phyloP scores from a whole-genome alignment of 306 rosid species.

The Fragaria vesca region DNA sequence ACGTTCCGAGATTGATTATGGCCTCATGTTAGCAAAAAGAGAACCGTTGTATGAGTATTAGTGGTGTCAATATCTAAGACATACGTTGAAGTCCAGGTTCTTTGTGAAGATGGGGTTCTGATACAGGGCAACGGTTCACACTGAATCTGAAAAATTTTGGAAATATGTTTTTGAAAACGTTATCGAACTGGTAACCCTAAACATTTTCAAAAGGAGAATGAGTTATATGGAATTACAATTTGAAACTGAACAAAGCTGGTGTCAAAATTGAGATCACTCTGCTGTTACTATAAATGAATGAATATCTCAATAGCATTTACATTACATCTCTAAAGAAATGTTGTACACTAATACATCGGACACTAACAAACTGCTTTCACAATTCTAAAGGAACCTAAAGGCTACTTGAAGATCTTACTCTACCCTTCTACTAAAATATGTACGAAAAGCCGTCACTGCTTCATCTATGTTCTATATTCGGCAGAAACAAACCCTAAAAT shows the following conservation, averaged over 20 bases:
- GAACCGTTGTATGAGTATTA: no score
- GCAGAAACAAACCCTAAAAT: conserved; percentile 8
- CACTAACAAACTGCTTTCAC: background rate
- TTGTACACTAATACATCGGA: background rate
- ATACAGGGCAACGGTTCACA: no score
- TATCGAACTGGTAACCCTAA: no score
- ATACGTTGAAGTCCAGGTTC: no score
- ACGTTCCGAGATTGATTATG: no score
- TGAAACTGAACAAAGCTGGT: background rate
- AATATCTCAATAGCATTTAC: background rate
- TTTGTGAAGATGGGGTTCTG: no score
- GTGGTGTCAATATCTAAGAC: no score
- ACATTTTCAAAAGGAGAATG: background rate
- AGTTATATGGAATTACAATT: background rate
- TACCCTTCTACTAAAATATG: conserved; percentile 7
- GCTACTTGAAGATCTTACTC: background rate
- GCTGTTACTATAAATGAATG: conserved; percentile 2
- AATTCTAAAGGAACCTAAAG: background rate
- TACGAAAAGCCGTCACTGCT: background rate
- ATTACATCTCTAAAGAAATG: background rate
- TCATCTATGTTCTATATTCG: background rate
- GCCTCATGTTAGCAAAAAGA: no score
- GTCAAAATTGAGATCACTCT: conserved; percentile 7
- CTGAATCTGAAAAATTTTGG: no score
- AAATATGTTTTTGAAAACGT: no score